phyloP scores from a whole-genome alignment of 1,284 basidiomycete genomes.

The Cryptococcus sp. region DNA sequence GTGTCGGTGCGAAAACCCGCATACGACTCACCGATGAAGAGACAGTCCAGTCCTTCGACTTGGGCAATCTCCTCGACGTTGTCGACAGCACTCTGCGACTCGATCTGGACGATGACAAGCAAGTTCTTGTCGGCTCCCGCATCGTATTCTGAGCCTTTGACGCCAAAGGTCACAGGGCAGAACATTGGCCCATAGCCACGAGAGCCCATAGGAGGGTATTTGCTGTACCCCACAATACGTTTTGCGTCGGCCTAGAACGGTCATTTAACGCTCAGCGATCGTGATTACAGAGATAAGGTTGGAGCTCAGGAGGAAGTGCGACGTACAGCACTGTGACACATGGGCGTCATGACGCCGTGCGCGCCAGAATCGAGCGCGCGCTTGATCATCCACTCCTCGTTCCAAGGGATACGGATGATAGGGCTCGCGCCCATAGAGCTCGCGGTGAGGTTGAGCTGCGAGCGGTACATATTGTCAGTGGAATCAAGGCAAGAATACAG shows the following conservation, averaged over 20 bases:
- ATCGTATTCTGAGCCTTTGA: conserved; percentile 58
- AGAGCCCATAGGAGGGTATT: conserved; percentile 37
- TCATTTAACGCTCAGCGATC: too few species aligned
- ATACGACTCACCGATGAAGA: conserved; percentile 61
- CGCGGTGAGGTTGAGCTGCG: conserved; percentile 30
- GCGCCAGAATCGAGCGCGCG: conserved; percentile 50
- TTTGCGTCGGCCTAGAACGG: conserved; percentile 26
- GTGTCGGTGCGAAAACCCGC: too few species aligned
- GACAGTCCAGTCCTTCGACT: conserved; percentile 64
- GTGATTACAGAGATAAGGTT: too few species aligned
- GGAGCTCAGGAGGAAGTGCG: too few species aligned
- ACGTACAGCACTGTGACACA: conserved; percentile 35
- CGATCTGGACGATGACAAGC: conserved; percentile 67
- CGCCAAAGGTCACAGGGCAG: conserved; percentile 27
- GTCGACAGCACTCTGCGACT: conserved; percentile 63
- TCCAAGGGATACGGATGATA: conserved; percentile 47
- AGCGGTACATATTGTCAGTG: neutral
- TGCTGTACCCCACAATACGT: conserved; percentile 31
- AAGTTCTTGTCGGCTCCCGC: conserved; percentile 61
- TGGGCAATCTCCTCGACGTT: conserved; percentile 65
- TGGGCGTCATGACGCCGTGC: conserved; percentile 41
- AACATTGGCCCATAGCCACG: conserved; percentile 41
- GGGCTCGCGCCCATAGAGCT: conserved; percentile 39
- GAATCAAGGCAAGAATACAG: neutral
- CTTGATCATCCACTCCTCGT: conserved; percentile 48